Evolutionary conservation across 1,284 basidiomycete species (phyloP).

Genomic region (Cystobasidium sp.): DNA sequence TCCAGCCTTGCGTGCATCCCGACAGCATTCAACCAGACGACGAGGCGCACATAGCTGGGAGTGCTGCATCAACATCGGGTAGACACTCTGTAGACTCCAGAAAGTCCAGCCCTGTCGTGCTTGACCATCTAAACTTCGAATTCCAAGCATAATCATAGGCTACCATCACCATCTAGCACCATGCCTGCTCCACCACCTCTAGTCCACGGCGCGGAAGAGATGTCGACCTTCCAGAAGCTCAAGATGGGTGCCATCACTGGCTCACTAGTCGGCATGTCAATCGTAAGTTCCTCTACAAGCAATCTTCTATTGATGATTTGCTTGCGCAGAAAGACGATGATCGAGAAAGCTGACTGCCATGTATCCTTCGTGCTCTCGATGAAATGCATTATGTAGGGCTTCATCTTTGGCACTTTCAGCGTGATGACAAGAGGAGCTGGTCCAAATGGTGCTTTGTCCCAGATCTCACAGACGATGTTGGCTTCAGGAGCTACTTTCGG

Average conservation of each 20-base stretch:
- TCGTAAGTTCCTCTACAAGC: neutral
- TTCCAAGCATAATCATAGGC: constrained; percentile 9
- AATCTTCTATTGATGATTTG: neutral
- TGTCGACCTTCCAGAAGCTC: constrained; percentile 43
- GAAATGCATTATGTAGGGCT: constrained; percentile 61
- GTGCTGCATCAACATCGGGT: no score
- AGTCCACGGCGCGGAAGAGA: constrained; percentile 35
- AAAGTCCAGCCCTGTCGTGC: no score
- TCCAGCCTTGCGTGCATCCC: no score
- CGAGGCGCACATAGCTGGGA: no score
- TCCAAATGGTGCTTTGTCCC: constrained; percentile 80
- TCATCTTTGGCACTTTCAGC: constrained; percentile 88
- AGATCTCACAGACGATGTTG: constrained; percentile 92
- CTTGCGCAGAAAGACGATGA: constrained; percentile 14
- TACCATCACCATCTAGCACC: neutral
- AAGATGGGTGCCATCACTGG: constrained; percentile 9
- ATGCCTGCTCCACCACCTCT: constrained; percentile 29
- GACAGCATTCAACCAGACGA: no score
- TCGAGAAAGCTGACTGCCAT: constrained; percentile 6
- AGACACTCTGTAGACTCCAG: no score
- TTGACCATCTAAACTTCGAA: neutral
- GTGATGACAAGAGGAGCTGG: constrained; percentile 85
- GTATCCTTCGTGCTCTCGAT: neutral
- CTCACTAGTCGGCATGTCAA: constrained; percentile 12
- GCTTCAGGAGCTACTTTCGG: constrained; percentile 76